Conservation (phyloP, 2,329 filamentous ascomycete genomes). For the Pseudogymnoascus sp. region DNA sequence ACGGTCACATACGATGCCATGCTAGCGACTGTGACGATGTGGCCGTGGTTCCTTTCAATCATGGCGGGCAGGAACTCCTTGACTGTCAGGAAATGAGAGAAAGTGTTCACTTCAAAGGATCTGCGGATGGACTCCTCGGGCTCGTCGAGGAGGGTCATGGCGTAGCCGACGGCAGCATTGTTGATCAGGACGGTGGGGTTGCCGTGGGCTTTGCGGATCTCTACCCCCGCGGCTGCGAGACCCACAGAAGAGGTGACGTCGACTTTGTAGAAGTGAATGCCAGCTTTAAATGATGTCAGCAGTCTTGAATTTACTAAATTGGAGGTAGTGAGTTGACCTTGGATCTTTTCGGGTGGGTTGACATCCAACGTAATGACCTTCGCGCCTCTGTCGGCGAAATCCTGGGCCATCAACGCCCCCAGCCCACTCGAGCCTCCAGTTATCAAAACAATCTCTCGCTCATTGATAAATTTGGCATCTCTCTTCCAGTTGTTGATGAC, state of each 20-base stretch:
- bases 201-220: conserved; percentile 29
- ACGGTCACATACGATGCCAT: conserved; percentile 40
- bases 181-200: conserved; percentile 35
- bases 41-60: conserved; percentile 41
- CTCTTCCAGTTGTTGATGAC: conserved; percentile 40
- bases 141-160: conserved; percentile 35
- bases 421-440: conserved; percentile 69
- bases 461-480: conserved; percentile 52
- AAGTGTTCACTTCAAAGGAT: conserved; percentile 41
- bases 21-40: conserved; percentile 46
- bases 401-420: conserved; percentile 52
- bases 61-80: conserved; percentile 41
- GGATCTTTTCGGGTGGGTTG: conserved; percentile 38
- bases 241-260: conserved; percentile 40
- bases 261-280: conserved; percentile 24
- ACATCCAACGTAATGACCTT: conserved; percentile 65
- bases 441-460: conserved; percentile 59
- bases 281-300: background rate
- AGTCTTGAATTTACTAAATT: background rate
- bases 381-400: conserved; percentile 53
- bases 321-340: background rate
- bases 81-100: conserved; percentile 38
- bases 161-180: conserved; percentile 34
- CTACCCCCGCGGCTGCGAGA: conserved; percentile 35
- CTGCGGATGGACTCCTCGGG: conserved; percentile 33